Evolutionary conservation across 495 filamentous ascomycete genomes (phyloP).

Genomic region (Thermothielavioides terrestris): DNA sequence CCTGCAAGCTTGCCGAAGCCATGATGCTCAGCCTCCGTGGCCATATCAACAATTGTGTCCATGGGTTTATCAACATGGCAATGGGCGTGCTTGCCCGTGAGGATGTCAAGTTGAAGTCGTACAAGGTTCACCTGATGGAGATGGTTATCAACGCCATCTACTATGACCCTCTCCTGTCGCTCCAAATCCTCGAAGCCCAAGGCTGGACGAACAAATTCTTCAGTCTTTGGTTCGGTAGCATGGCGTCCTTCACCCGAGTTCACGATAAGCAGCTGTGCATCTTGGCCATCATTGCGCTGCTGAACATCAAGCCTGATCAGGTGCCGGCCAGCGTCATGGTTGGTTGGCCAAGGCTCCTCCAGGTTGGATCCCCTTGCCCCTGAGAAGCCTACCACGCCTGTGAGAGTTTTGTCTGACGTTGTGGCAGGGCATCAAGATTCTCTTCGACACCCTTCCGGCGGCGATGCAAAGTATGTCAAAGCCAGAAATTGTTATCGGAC

Average conservation of each 20-base stretch:
- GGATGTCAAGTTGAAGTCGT: conserved; percentile 77
- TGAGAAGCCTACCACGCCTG: neutral
- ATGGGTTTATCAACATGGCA: conserved; percentile 77
- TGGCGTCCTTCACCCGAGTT: conserved; percentile 84
- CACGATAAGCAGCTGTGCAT: conserved; percentile 99
- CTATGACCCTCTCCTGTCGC: conserved; percentile 77
- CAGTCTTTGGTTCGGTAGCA: conserved; percentile 93
- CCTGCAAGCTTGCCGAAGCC: conserved; percentile 96
- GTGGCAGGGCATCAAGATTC: conserved; percentile 61
- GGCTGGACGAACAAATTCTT: conserved; percentile 99
- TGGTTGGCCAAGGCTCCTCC: conserved; percentile 91
- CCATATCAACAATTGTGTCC: conserved; percentile 77
- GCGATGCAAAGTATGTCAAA: conserved; percentile 67
- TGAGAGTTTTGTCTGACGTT: neutral
- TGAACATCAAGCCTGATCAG: conserved; percentile 65
- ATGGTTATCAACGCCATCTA: conserved; percentile 98
- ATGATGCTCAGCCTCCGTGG: conserved; percentile 93
- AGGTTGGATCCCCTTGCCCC: conserved; percentile 21
- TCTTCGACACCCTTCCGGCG: conserved; percentile 85
- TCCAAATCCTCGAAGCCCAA: conserved; percentile 80
- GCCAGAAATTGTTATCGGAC: neutral
- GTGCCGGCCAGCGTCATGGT: conserved; percentile 84
- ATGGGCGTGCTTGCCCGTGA: conserved; percentile 67
- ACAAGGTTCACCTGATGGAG: conserved; percentile 94
- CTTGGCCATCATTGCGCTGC: conserved; percentile 76